Percentiles rank a stretch among this genome's conserved stretches.
phyloP scores from a whole-genome alignment of 805 yeast genomes.

The Candida odintsovae region DNA sequence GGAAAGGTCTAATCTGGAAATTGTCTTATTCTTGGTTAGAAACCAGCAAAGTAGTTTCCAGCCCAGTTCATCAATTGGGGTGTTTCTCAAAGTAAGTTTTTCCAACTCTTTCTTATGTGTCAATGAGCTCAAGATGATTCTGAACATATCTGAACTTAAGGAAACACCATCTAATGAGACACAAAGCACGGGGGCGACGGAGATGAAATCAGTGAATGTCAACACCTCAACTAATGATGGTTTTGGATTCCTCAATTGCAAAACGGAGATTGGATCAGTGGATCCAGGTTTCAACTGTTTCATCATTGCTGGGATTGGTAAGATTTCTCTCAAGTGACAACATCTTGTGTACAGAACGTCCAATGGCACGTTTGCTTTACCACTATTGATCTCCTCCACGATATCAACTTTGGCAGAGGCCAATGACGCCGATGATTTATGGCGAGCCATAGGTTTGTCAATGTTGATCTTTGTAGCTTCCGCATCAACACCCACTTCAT shows the following conservation, averaged over 20 bases:
- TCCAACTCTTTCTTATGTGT: constrained; percentile 55
- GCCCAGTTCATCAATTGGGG: constrained; percentile 67
- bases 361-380: constrained; percentile 33
- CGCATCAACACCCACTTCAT: constrained; percentile 30
- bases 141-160: constrained; percentile 69
- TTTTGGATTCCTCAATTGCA: constrained; percentile 76
- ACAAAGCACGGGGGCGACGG: constrained; percentile 79
- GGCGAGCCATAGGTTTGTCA: constrained; percentile 38
- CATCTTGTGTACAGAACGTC: constrained; percentile 86
- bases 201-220: constrained; percentile 80
- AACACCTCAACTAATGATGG: constrained; percentile 87
- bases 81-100: constrained; percentile 73
- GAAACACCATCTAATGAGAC: constrained; percentile 76
- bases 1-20: constrained; percentile 61
- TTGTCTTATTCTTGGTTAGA: constrained; percentile 52
- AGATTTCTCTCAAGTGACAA: constrained; percentile 84
- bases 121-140: constrained; percentile 61
- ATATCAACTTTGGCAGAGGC: constrained; percentile 12
- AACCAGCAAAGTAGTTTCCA: constrained; percentile 83
- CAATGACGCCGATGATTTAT: constrained; percentile 26
- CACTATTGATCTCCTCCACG: constrained; percentile 23
- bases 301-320: constrained; percentile 87
- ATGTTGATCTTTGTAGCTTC: constrained; percentile 32
- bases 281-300: constrained; percentile 73
- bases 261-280: constrained; percentile 70